phyloP scores from a whole-genome alignment of 208 protist species.

The Lotmaria passim region DNA sequence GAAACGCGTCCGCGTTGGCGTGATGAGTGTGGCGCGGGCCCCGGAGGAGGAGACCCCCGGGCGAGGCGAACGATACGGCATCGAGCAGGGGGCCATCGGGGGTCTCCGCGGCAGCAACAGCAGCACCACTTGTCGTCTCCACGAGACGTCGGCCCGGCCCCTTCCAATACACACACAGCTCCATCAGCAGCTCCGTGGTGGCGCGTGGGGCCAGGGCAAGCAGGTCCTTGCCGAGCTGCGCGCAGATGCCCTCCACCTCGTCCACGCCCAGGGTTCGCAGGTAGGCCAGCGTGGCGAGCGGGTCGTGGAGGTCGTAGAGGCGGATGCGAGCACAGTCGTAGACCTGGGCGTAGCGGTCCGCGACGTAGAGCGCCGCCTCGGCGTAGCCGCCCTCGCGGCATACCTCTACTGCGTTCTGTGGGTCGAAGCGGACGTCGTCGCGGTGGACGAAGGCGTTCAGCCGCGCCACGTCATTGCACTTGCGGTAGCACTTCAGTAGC shows the following conservation, averaged over 20 bases:
- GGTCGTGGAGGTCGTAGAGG: slow-evolving; percentile 75
- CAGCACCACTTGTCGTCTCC: background rate
- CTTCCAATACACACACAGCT: slow-evolving; percentile 78
- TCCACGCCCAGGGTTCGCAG: slow-evolving; percentile 80
- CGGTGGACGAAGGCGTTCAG: slow-evolving; percentile 92
- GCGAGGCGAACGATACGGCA: background rate
- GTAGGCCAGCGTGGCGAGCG: slow-evolving; percentile 63
- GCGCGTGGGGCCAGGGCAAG: slow-evolving; percentile 42
- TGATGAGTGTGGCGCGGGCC: slow-evolving; percentile 48
- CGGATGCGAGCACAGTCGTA: slow-evolving; percentile 91
- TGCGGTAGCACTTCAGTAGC: slow-evolving; percentile 97
- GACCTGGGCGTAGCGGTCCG: slow-evolving; percentile 80
- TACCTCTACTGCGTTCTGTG: slow-evolving; percentile 94
- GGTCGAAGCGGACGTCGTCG: slow-evolving; percentile 92
- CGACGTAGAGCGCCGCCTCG: slow-evolving; percentile 87
- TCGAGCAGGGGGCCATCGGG: background rate
- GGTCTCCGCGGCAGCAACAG: background rate
- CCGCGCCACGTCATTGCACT: slow-evolving; percentile 91
- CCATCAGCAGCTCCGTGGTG: slow-evolving; percentile 64
- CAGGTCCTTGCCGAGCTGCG: slow-evolving; percentile 89
- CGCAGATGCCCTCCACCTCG: slow-evolving; percentile 82
- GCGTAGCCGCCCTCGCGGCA: slow-evolving; percentile 92
- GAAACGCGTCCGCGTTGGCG: slow-evolving; percentile 67
- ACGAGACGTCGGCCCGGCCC: slow-evolving; percentile 45
- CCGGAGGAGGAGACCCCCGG: background rate